Conservation (phyloP, 2,329 filamentous ascomycete genomes). For the Thermomyces lanuginosus region DNA sequence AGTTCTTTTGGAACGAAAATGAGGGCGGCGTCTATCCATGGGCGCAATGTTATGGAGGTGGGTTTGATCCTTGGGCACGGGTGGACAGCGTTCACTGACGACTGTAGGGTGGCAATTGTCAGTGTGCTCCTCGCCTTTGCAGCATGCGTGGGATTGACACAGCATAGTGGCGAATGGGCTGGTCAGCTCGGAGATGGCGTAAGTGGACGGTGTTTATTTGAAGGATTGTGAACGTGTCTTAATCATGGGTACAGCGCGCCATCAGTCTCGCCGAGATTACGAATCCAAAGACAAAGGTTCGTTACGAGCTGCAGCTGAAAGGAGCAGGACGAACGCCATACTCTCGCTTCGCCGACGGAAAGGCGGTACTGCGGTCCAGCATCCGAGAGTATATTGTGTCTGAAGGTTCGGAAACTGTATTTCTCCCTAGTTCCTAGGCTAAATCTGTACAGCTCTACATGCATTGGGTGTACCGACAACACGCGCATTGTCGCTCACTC, state of each 20-base stretch:
- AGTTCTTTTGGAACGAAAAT: conserved; percentile 57
- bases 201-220: conserved; percentile 8
- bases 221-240: conserved; percentile 4
- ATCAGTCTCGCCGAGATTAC: conserved; percentile 87
- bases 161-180: conserved; percentile 60
- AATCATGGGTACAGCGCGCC: conserved; percentile 37
- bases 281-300: conserved; percentile 51
- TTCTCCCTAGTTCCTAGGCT: conserved; percentile 1
- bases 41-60: conserved; percentile 92
- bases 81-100: background rate
- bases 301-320: conserved; percentile 88
- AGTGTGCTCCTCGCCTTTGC: conserved; percentile 8
- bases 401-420: conserved; percentile 41
- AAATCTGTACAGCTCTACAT: conserved; percentile 40
- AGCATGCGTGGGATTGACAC: background rate
- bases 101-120: conserved; percentile 34
- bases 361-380: conserved; percentile 79
- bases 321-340: conserved; percentile 89
- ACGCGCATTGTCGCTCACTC: conserved; percentile 64
- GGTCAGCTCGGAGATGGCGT: conserved; percentile 83
- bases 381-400: conserved; percentile 90
- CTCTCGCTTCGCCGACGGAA: conserved; percentile 88
- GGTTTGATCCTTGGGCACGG: conserved; percentile 5
- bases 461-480: conserved; percentile 76
- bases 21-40: conserved; percentile 81